phyloP scores from a whole-genome alignment of 805 yeast species.

The Blastobotrys peoriensis region DNA sequence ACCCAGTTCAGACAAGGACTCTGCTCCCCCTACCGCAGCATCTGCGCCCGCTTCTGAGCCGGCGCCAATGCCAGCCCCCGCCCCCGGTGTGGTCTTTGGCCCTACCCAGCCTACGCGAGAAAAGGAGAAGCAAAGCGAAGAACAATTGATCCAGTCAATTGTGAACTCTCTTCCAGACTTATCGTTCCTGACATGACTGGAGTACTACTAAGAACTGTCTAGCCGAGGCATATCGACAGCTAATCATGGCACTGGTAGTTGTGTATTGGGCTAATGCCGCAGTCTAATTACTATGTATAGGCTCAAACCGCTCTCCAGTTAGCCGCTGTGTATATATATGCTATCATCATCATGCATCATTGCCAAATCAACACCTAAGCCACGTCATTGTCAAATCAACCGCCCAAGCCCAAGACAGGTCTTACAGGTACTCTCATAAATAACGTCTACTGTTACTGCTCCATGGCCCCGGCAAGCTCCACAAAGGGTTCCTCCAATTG shows the following conservation, averaged over 20 bases:
- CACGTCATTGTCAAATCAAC: neutral
- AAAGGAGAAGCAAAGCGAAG: slow-evolving; percentile 18
- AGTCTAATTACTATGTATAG: too few relatives aligned
- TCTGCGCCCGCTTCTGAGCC: neutral
- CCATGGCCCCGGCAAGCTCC: slow-evolving; percentile 68
- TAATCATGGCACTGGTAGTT: too few relatives aligned
- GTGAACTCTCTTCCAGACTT: slow-evolving; percentile 21
- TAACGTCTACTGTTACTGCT: slow-evolving; percentile 23
- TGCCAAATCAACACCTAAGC: too few relatives aligned
- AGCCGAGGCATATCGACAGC: too few relatives aligned
- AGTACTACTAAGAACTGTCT: too few relatives aligned
- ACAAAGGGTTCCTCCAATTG: slow-evolving; percentile 65
- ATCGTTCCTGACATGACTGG: slow-evolving; percentile 15
- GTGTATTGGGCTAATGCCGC: too few relatives aligned
- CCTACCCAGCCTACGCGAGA: slow-evolving; percentile 18
- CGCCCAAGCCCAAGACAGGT: slow-evolving; percentile 6
- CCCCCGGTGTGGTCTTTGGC: slow-evolving; percentile 9
- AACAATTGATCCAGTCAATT: slow-evolving; percentile 18
- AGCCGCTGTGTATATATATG: too few relatives aligned
- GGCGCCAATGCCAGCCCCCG: neutral
- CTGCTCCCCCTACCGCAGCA: too few relatives aligned
- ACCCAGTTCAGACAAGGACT: too few relatives aligned
- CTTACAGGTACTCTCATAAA: slow-evolving; percentile 5
- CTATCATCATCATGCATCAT: too few relatives aligned
- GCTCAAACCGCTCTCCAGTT: too few relatives aligned